A percentile compares a stretch with the other conserved stretches of the same genome.
Conservation (phyloP, 441 rosid genomes). For the Bocquillonia castaneifolia region DNA sequence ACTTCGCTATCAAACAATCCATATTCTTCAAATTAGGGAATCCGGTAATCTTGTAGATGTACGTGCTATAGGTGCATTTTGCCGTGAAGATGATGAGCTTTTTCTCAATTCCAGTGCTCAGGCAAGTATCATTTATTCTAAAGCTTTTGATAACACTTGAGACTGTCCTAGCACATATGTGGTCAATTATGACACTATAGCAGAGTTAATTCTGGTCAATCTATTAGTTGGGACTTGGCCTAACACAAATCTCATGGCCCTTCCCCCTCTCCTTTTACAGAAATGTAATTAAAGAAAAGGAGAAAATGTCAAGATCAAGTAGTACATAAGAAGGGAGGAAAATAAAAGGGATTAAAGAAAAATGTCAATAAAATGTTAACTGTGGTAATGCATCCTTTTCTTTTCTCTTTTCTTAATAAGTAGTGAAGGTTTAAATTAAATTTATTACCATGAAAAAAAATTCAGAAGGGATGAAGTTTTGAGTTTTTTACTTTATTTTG, state of each 20-base stretch:
- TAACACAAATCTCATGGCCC: neutral
- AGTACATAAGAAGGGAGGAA: neutral
- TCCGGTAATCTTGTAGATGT: slow-evolving; percentile 84
- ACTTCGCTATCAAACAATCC: slow-evolving; percentile 79
- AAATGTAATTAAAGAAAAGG: neutral
- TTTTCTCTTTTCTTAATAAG: neutral
- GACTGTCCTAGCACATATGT: neutral
- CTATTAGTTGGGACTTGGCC: neutral
- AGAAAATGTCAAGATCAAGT: neutral
- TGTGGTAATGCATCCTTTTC: neutral
- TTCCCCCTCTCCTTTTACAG: neutral
- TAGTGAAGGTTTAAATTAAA: neutral
- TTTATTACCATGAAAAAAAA: no score
- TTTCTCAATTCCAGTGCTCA: slow-evolving; percentile 72
- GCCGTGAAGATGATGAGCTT: slow-evolving; percentile 91
- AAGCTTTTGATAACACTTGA: slow-evolving; percentile 19
- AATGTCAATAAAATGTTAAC: neutral
- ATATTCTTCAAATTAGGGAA: slow-evolving; percentile 87
- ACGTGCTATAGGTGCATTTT: slow-evolving; percentile 77
- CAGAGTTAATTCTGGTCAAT: neutral
- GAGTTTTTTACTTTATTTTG: no score
- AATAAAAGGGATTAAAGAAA: neutral
- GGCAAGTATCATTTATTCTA: slow-evolving; percentile 39
- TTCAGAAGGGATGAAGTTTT: no score
- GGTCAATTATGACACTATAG: neutral